Evolutionary conservation across 441 rosid species (phyloP).

Genomic region (Jatropha podagrica): DNA sequence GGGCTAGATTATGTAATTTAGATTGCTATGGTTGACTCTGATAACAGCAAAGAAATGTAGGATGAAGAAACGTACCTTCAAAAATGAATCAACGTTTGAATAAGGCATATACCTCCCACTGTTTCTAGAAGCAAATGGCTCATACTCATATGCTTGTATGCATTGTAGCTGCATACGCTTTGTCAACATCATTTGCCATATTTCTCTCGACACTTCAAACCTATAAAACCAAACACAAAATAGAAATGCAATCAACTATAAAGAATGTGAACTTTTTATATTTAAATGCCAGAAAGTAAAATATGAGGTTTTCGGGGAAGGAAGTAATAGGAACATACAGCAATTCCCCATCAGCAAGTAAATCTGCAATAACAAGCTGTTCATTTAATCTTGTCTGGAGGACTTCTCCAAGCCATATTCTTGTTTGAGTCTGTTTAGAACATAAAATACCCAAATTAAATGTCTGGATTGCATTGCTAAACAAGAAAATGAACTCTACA

Average conservation of each 20-base stretch:
- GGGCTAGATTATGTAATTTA: background rate
- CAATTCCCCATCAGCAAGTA: constrained; percentile 37
- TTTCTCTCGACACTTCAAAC: constrained; percentile 31
- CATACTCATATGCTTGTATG: constrained; percentile 20
- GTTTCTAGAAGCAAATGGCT: constrained; percentile 30
- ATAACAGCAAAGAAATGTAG: background rate
- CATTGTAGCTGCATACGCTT: constrained; percentile 23
- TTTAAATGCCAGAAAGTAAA: background rate
- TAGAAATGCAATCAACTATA: background rate
- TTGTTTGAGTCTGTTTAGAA: constrained; percentile 29
- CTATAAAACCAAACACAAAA: constrained; percentile 22
- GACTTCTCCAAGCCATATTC: constrained; percentile 41
- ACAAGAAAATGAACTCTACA: background rate
- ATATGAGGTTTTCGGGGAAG: background rate
- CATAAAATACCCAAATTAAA: background rate
- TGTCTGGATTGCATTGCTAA: background rate
- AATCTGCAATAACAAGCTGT: constrained; percentile 28
- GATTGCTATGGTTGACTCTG: background rate
- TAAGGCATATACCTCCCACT: constrained; percentile 38
- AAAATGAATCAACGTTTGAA: constrained; percentile 36
- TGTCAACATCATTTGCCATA: constrained; percentile 31
- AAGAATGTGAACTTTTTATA: background rate
- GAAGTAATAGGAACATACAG: constrained; percentile 23
- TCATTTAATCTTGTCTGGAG: constrained; percentile 29
- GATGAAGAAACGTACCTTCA: constrained; percentile 27